These are phyloP conservation scores for Gastrodia elata DNA, from an alignment of 106 monocot species.

Conservation along the genomic window DNA sequence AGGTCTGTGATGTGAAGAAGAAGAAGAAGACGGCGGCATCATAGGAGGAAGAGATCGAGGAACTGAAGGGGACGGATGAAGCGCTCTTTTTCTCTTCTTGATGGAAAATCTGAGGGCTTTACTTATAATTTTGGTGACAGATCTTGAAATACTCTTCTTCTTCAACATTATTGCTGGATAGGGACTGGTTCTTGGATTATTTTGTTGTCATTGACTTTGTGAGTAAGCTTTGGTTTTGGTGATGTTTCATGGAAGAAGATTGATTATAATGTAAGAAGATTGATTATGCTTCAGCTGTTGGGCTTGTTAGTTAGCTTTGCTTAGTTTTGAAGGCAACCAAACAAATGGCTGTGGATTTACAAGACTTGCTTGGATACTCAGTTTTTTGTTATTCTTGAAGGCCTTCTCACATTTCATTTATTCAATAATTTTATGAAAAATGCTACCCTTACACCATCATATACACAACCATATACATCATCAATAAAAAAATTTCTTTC, in stretches of 20 bases:
- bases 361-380: neutral
- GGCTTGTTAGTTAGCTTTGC: neutral
- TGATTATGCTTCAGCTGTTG: neutral
- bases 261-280: neutral
- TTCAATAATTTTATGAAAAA: too few species aligned
- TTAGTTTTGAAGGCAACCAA: slow-evolving; percentile 3
- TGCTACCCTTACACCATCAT: too few species aligned
- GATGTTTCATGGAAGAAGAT: neutral
- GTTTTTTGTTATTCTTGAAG: too few species aligned
- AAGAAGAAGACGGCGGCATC: neutral
- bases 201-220: neutral
- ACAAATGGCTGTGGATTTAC: neutral
- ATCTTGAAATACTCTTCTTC: slow-evolving; percentile 20
- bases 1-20: slow-evolving; percentile 4
- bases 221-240: neutral
- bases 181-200: neutral
- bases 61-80: neutral
- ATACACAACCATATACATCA: too few species aligned
- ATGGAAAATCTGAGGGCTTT: slow-evolving; percentile 22
- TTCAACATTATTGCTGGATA: slow-evolving; percentile 18
- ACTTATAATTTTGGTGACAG: slow-evolving; percentile 26
- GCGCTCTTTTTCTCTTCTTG: slow-evolving; percentile 15
- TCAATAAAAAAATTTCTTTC: too few species aligned
- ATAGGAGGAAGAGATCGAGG: neutral
- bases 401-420: too few species aligned